These are phyloP conservation scores for Exserohilum rostratum DNA, from an alignment of 2,329 filamentous ascomycete species.

Conservation along the genomic window DNA sequence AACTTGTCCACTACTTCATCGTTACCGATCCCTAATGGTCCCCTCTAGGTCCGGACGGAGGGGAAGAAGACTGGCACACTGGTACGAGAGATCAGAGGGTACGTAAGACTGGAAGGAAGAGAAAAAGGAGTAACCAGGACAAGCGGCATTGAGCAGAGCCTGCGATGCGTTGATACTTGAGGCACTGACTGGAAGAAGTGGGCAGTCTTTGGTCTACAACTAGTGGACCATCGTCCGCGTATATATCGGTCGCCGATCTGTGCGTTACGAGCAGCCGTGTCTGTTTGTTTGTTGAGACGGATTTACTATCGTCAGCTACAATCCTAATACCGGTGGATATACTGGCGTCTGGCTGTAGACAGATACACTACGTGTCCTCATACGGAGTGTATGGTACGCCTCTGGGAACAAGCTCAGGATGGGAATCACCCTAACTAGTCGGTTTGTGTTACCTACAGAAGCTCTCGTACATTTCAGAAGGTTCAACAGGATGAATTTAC, in stretches of 20 bases:
- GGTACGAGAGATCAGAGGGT: too few species aligned
- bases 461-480: not conserved
- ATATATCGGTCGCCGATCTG: too few species aligned
- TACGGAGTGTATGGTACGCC: not conserved
- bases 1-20: too few species aligned
- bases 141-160: not conserved
- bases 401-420: not conserved
- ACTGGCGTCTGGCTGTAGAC: not conserved
- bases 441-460: not conserved
- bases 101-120: not conserved
- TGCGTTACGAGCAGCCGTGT: too few species aligned
- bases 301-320: too few species aligned
- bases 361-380: too few species aligned
- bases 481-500: not conserved
- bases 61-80: not conserved
- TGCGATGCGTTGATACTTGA: not conserved
- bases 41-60: not conserved
- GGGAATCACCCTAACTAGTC: not conserved
- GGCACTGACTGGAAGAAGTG: not conserved
- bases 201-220: not conserved
- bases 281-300: too few species aligned
- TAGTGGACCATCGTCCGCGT: too few species aligned
- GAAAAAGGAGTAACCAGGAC: not conserved
- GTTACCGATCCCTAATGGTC: too few species aligned
- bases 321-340: too few species aligned